phyloP scores from a whole-genome alignment of 352 stramenopile species.

The Phytopythium helicoides region DNA sequence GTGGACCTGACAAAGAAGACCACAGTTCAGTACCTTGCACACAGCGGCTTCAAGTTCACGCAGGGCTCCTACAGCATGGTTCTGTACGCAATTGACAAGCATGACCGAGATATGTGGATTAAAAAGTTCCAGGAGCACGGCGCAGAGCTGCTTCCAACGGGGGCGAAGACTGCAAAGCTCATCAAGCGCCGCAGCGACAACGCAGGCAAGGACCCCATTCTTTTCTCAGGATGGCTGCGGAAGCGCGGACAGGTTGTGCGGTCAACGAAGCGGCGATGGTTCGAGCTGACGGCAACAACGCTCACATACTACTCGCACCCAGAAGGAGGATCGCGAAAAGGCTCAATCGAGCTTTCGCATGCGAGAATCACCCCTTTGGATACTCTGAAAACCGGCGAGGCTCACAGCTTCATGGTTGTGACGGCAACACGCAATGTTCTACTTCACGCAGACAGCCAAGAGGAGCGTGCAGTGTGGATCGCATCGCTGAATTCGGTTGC shows the following conservation, averaged over 20 bases:
- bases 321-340: conserved; percentile 70
- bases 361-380: conserved; percentile 62
- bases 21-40: conserved; percentile 57
- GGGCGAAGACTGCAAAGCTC: conserved; percentile 48
- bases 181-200: conserved; percentile 55
- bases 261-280: conserved; percentile 86
- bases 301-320: conserved; percentile 81
- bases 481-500: conserved; percentile 65
- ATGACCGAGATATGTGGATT: conserved; percentile 84
- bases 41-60: conserved; percentile 74
- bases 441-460: conserved; percentile 82
- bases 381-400: conserved; percentile 79
- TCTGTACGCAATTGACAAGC: conserved; percentile 72
- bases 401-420: conserved; percentile 76
- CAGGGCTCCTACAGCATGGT: conserved; percentile 79
- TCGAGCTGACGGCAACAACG: conserved; percentile 66
- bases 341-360: conserved; percentile 56
- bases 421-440: conserved; percentile 57
- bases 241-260: conserved; percentile 86
- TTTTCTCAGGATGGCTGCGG: conserved; percentile 81
- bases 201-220: conserved; percentile 43
- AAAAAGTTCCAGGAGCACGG: conserved; percentile 72
- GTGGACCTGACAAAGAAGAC: conserved; percentile 70
- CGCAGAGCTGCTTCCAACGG: conserved; percentile 56
- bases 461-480: conserved; percentile 80